phyloP scores from a whole-genome alignment of 1,284 basidiomycete species.

The Tilletia setariae region DNA sequence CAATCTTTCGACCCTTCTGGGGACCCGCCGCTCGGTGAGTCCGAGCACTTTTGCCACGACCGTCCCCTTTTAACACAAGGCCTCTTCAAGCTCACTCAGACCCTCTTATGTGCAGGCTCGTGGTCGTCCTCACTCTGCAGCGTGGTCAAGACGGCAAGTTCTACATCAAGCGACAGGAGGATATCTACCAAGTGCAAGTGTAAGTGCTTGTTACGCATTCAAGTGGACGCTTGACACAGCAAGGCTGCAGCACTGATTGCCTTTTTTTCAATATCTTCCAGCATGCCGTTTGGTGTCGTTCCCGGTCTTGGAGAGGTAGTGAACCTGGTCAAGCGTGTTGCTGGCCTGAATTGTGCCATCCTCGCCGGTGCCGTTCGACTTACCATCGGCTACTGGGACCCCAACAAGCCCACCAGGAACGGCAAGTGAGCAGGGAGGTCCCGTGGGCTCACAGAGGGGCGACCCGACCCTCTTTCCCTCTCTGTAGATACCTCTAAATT shows the following conservation, averaged over 20 bases:
- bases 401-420: slow-evolving; percentile 7
- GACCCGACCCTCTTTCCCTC: background rate
- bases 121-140: slow-evolving; percentile 43
- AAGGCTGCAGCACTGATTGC: background rate
- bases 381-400: slow-evolving; percentile 32
- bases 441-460: background rate
- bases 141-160: slow-evolving; percentile 45
- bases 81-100: too few relatives aligned
- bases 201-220: slow-evolving; percentile 23
- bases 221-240: too few relatives aligned
- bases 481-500: background rate
- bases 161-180: slow-evolving; percentile 49
- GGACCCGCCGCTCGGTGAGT: slow-evolving; percentile 19
- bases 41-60: too few relatives aligned
- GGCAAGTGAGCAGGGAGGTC: background rate
- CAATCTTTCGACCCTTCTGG: slow-evolving; percentile 17
- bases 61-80: too few relatives aligned
- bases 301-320: slow-evolving; percentile 29
- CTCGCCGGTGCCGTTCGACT: slow-evolving; percentile 31
- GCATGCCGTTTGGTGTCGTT: slow-evolving; percentile 36
- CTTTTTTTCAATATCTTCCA: background rate
- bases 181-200: slow-evolving; percentile 43
- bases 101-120: slow-evolving; percentile 24
- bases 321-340: slow-evolving; percentile 35
- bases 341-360: slow-evolving; percentile 37